phyloP scores from a whole-genome alignment of 1,284 basidiomycete genomes.

The Termitomyces sp. region DNA sequence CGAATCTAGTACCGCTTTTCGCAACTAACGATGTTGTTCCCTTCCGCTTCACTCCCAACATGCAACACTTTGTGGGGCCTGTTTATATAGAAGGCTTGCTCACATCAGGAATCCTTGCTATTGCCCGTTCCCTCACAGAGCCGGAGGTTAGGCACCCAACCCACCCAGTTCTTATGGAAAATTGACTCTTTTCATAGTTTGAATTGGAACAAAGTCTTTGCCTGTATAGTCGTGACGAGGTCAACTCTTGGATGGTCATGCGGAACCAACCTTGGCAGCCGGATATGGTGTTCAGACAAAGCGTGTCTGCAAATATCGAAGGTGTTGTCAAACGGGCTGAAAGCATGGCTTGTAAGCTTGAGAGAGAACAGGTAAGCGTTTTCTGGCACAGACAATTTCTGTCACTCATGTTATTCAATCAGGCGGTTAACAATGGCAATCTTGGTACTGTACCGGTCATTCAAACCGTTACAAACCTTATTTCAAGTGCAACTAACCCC shows the following conservation, averaged over 20 bases:
- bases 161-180: conserved; percentile 3
- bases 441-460: conserved; percentile 53
- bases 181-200: conserved; percentile 49
- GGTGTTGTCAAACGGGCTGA: conserved; percentile 83
- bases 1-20: conserved; percentile 55
- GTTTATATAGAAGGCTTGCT: conserved; percentile 89
- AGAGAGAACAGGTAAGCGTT: conserved; percentile 67
- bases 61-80: conserved; percentile 91
- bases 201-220: conserved; percentile 86
- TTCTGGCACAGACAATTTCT: neutral
- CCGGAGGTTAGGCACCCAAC: conserved; percentile 65
- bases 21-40: conserved; percentile 84
- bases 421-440: conserved; percentile 30
- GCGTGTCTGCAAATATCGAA: conserved; percentile 73
- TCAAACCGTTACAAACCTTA: conserved; percentile 82
- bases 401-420: neutral
- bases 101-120: conserved; percentile 84
- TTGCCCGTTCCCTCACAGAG: conserved; percentile 86
- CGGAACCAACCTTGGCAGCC: conserved; percentile 47
- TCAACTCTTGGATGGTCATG: conserved; percentile 65
- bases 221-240: conserved; percentile 91
- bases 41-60: conserved; percentile 95
- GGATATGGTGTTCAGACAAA: conserved; percentile 63
- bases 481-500: conserved; percentile 73
- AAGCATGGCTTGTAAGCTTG: conserved; percentile 78